Evolutionary conservation across 179 eudicot genomes (phyloP).

Genomic region (Actinidia chinensis): DNA sequence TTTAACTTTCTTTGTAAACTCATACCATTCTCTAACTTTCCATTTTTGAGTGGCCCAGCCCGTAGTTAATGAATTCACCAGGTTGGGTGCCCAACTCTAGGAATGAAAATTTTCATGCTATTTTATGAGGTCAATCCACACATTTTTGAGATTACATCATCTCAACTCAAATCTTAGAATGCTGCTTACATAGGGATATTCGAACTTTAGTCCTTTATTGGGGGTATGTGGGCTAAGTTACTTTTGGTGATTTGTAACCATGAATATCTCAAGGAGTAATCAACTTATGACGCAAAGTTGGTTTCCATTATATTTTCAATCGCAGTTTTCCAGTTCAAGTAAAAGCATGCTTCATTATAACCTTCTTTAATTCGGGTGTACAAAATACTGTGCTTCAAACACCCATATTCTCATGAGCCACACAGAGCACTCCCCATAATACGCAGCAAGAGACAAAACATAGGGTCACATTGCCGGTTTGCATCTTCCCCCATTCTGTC

Average conservation of each 20-base stretch:
- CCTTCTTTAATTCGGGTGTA: background rate
- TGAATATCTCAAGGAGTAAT: background rate
- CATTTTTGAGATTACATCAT: background rate
- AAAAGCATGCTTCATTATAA: background rate
- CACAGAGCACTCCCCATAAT: conserved; percentile 49
- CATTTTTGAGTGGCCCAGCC: background rate
- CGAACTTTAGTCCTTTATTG: background rate
- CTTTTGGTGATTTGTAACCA: background rate
- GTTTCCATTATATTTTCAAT: background rate
- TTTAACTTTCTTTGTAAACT: background rate
- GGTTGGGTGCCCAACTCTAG: background rate
- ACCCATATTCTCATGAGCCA: conserved; percentile 73
- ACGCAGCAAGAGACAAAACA: conserved; percentile 68
- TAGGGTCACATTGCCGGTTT: conserved; percentile 55
- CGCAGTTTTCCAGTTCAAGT: background rate
- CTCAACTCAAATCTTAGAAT: too few relatives aligned
- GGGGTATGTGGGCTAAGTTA: background rate
- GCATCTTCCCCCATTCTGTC: conserved; percentile 65
- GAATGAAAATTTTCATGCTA: background rate
- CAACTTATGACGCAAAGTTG: background rate
- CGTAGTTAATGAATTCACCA: background rate
- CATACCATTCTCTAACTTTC: background rate
- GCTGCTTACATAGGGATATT: background rate
- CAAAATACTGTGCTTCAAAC: conserved; percentile 45
- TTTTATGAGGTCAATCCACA: background rate